phyloP scores from a whole-genome alignment of 2,329 filamentous ascomycete species.

The Diplodia sapinea region DNA sequence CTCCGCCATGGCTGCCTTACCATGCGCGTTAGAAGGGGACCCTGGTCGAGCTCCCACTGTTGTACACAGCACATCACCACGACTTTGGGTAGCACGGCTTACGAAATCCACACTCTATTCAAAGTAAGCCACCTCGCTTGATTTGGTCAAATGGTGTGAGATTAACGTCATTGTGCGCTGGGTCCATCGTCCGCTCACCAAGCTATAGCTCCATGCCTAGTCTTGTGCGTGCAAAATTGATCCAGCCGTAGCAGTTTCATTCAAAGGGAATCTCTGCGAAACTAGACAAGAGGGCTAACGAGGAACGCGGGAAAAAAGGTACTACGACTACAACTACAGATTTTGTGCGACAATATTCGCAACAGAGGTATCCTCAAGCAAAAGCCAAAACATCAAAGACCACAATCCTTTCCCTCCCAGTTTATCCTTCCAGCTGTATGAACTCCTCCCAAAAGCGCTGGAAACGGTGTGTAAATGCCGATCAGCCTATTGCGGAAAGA shows the following conservation, averaged over 20 bases:
- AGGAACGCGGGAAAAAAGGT: conserved; percentile 10
- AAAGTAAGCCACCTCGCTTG: conserved; percentile 3
- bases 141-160: not conserved
- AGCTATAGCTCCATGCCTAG: not conserved
- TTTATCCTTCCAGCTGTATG: conserved; percentile 1
- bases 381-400: conserved; percentile 12
- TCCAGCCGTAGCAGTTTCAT: conserved; percentile 23
- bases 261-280: not conserved
- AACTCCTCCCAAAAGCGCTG: conserved; percentile 16
- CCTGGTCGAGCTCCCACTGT: not conserved
- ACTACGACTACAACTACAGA: conserved; percentile 29
- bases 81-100: not conserved
- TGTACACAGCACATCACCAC: not conserved
- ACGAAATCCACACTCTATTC: not conserved
- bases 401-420: conserved; percentile 13
- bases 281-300: not conserved
- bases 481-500: conserved; percentile 2
- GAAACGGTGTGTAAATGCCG: not conserved
- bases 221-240: not conserved
- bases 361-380: conserved; percentile 28
- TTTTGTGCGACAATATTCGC: conserved; percentile 22
- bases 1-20: conserved; percentile 6
- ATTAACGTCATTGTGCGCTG: conserved; percentile 1
- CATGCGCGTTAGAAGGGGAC: not conserved
- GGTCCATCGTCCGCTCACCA: not conserved